Evolutionary conservation across 2,329 filamentous ascomycete genomes (phyloP).

Genomic region (Fusarium protoensiforme): DNA sequence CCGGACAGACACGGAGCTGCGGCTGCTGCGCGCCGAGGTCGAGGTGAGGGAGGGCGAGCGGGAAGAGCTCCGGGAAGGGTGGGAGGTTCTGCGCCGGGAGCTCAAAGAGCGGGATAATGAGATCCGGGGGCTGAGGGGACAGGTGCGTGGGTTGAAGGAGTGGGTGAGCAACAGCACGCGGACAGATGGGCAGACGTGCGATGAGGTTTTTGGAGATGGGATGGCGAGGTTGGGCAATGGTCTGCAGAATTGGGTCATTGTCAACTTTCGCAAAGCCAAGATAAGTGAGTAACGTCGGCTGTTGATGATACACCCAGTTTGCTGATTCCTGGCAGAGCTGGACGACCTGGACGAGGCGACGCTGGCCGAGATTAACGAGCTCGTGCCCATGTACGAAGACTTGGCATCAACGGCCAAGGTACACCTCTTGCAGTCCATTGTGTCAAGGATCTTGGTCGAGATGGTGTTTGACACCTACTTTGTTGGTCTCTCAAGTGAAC

Average conservation of each 20-base stretch:
- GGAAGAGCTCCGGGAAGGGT: slow-evolving; percentile 61
- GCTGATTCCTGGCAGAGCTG: slow-evolving; percentile 52
- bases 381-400: slow-evolving; percentile 69
- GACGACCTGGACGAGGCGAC: slow-evolving; percentile 54
- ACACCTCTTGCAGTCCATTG: slow-evolving; percentile 70
- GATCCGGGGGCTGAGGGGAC: slow-evolving; percentile 63
- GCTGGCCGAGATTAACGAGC: slow-evolving; percentile 55
- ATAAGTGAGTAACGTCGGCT: slow-evolving; percentile 54
- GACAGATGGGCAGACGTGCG: slow-evolving; percentile 69
- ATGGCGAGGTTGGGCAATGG: slow-evolving; percentile 73
- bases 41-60: slow-evolving; percentile 59
- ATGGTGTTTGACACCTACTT: slow-evolving; percentile 72
- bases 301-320: background rate
- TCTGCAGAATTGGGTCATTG: slow-evolving; percentile 79
- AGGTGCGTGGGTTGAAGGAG: slow-evolving; percentile 76
- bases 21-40: slow-evolving; percentile 61
- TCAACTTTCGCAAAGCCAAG: slow-evolving; percentile 73
- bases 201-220: slow-evolving; percentile 73
- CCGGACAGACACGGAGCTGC: slow-evolving; percentile 63
- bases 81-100: slow-evolving; percentile 59
- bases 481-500: slow-evolving; percentile 68
- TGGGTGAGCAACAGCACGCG: slow-evolving; percentile 76
- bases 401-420: slow-evolving; percentile 67
- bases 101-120: slow-evolving; percentile 66
- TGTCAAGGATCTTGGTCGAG: slow-evolving; percentile 69